Percentiles rank a stretch among this genome's conserved stretches.
These are phyloP conservation scores for Acer negundo DNA, from an alignment of 345 rosid species.

Conservation along the genomic window DNA sequence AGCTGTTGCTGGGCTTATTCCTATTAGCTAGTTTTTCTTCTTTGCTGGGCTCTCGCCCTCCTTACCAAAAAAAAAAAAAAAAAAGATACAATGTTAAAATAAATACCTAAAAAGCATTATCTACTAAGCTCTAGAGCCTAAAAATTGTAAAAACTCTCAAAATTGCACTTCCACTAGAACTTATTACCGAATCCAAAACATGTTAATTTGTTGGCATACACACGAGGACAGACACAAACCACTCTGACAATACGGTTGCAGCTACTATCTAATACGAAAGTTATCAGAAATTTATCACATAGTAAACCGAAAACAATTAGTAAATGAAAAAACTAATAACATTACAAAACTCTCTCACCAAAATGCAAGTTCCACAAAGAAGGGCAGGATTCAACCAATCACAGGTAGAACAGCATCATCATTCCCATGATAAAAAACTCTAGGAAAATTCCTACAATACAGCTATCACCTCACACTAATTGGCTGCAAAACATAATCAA, in stretches of 20 bases:
- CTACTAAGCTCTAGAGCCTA: background rate
- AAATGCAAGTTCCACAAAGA: constrained; percentile 77
- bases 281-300: background rate
- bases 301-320: no score
- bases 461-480: constrained; percentile 77
- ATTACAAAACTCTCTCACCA: constrained; percentile 40
- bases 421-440: constrained; percentile 80
- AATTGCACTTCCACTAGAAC: background rate
- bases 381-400: constrained; percentile 75
- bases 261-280: background rate
- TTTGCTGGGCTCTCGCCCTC: no score
- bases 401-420: constrained; percentile 70
- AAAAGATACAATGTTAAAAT: background rate
- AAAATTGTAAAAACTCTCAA: background rate
- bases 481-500: constrained; percentile 48
- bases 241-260: background rate
- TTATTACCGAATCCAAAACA: background rate
- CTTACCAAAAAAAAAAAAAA: no score
- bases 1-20: no score
- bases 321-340: background rate
- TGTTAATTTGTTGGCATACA: no score
- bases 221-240: background rate
- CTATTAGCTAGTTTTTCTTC: no score
- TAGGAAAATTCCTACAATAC: constrained; percentile 68
- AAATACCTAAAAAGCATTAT: background rate